Evolutionary conservation across 208 protist genomes (phyloP).

Genomic region (Wallacemonas sp.): DNA sequence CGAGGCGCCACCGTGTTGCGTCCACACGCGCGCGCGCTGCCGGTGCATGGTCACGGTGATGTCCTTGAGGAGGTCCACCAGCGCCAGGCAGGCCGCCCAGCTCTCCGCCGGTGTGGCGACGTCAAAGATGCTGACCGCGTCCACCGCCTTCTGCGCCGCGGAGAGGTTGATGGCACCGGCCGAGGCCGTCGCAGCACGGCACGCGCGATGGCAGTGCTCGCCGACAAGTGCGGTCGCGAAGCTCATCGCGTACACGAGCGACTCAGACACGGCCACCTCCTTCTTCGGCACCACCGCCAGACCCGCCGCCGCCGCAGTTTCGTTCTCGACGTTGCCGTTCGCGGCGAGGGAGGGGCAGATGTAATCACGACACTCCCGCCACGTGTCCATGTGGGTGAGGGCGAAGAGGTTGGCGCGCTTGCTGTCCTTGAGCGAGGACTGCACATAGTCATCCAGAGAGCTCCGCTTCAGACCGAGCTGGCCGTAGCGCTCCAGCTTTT

Average conservation of each 20-base stretch:
- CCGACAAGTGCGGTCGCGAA: conserved; percentile 57
- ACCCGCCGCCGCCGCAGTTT: too few relatives aligned
- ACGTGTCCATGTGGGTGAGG: conserved; percentile 78
- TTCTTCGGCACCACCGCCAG: not conserved
- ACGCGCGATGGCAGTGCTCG: conserved; percentile 50
- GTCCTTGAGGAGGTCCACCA: conserved; percentile 22
- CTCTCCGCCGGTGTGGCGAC: not conserved
- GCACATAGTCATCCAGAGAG: conserved; percentile 71
- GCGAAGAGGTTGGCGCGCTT: conserved; percentile 79
- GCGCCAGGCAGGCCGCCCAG: not conserved
- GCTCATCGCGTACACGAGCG: conserved; percentile 77
- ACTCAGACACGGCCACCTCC: conserved; percentile 33
- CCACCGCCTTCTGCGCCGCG: conserved; percentile 4
- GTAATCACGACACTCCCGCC: conserved; percentile 48
- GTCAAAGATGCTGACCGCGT: not conserved
- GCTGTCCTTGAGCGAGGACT: conserved; percentile 67
- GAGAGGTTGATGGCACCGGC: not conserved
- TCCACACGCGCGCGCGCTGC: conserved; percentile 27
- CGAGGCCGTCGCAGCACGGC: conserved; percentile 9
- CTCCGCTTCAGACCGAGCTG: conserved; percentile 77
- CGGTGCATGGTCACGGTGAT: conserved; percentile 31
- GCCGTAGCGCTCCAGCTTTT: conserved; percentile 89
- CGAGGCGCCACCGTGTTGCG: conserved; percentile 26
- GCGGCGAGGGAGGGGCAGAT: conserved; percentile 11
- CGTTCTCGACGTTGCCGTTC: too few relatives aligned